phyloP scores from a whole-genome alignment of 2,329 filamentous ascomycete genomes.

The Calonectria honghensis region DNA sequence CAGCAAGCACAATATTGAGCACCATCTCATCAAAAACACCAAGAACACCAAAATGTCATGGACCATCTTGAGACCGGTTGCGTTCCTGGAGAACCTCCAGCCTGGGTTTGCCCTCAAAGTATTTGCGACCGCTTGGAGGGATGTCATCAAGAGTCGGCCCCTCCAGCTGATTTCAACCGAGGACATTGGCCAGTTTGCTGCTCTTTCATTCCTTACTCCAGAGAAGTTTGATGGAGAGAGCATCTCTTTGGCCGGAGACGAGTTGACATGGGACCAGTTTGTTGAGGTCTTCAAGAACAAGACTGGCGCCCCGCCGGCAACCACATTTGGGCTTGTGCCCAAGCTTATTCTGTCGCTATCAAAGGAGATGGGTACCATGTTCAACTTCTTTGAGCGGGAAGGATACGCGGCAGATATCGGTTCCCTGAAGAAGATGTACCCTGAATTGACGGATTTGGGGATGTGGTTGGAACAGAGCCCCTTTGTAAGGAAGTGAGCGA shows the following conservation, averaged over 20 bases:
- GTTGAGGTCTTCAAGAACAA: conserved; percentile 57
- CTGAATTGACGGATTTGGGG: conserved; percentile 20
- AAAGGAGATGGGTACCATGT: conserved; percentile 61
- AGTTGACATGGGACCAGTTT: conserved; percentile 59
- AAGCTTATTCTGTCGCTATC: conserved; percentile 53
- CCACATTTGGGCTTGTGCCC: conserved; percentile 56
- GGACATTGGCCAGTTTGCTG: conserved; percentile 64
- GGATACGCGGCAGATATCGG: conserved; percentile 61
- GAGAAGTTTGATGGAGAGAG: conserved; percentile 56
- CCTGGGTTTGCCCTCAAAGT: conserved; percentile 56
- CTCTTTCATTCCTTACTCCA: conserved; percentile 59
- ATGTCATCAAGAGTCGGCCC: conserved; percentile 55
- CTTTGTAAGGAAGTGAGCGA: conserved; percentile 7
- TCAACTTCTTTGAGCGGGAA: conserved; percentile 60
- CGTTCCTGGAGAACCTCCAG: conserved; percentile 64
- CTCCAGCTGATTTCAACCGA: conserved; percentile 47
- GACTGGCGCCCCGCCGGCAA: conserved; percentile 56
- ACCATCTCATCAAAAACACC: conserved; percentile 71
- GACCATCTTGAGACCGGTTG: conserved; percentile 62
- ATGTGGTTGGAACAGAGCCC: conserved; percentile 28
- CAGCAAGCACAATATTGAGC: conserved; percentile 76
- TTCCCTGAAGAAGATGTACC: conserved; percentile 30
- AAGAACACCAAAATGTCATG: conserved; percentile 56
- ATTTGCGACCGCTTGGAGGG: conserved; percentile 58
- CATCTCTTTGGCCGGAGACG: conserved; percentile 64